Evolutionary conservation across 1,139 yeast genomes (phyloP).

Genomic region (Lodderomyces parapsilosis): DNA sequence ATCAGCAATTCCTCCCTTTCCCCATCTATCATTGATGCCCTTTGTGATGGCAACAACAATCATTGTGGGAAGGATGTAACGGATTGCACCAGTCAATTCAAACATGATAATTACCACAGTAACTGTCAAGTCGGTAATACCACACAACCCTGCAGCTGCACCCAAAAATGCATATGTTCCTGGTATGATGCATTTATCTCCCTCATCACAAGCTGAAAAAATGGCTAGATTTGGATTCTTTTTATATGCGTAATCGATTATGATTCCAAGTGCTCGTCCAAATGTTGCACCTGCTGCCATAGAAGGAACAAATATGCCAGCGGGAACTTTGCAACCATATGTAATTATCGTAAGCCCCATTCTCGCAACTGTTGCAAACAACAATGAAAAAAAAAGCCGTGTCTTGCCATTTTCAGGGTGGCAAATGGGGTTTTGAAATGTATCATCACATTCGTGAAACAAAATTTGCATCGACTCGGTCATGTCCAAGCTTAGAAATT

Average conservation of each 20-base stretch:
- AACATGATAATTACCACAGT: slow-evolving; percentile 95
- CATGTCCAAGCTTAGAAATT: slow-evolving; percentile 83
- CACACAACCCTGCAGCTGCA: slow-evolving; percentile 93
- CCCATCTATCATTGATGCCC: slow-evolving; percentile 70
- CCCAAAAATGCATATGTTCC: slow-evolving; percentile 97
- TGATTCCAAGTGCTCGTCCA: slow-evolving; percentile 79
- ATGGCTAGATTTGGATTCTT: slow-evolving; percentile 36
- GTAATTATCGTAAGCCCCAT: slow-evolving; percentile 74
- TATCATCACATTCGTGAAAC: slow-evolving; percentile 77
- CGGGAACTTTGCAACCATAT: slow-evolving; percentile 91
- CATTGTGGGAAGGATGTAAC: slow-evolving; percentile 92
- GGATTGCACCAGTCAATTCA: slow-evolving; percentile 90
- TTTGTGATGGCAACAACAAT: slow-evolving; percentile 92
- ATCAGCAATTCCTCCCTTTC: slow-evolving; percentile 88
- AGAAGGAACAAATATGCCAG: slow-evolving; percentile 94
- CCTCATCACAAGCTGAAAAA: slow-evolving; percentile 48
- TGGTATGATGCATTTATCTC: slow-evolving; percentile 66
- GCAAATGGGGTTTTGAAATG: slow-evolving; percentile 47
- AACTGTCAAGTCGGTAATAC: slow-evolving; percentile 87
- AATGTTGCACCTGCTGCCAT: slow-evolving; percentile 97
- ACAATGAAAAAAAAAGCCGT: slow-evolving; percentile 46
- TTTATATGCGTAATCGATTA: slow-evolving; percentile 59
- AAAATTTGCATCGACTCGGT: slow-evolving; percentile 90
- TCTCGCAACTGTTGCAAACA: slow-evolving; percentile 72
- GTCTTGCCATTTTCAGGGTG: slow-evolving; percentile 37